Evolutionary conservation across 2,329 filamentous ascomycete genomes (phyloP).

Genomic region (Phoma sp.): DNA sequence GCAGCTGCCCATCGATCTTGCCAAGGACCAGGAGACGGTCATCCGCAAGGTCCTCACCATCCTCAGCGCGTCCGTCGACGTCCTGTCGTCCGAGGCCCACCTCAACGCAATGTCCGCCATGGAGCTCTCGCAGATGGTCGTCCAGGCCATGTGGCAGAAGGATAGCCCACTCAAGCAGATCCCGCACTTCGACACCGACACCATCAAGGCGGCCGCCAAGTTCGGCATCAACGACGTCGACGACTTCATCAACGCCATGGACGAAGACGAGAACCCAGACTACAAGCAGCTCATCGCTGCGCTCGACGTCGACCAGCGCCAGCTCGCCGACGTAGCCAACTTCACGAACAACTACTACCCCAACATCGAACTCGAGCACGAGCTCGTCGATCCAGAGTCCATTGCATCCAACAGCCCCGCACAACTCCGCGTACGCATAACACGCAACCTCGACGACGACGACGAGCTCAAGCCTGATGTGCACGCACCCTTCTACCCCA

Average conservation of each 20-base stretch:
- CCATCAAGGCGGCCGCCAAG: slow-evolving; percentile 81
- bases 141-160: slow-evolving; percentile 98
- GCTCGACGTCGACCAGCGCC: slow-evolving; percentile 78
- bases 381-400: slow-evolving; percentile 79
- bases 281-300: slow-evolving; percentile 79
- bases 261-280: slow-evolving; percentile 86
- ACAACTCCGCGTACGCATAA: slow-evolving; percentile 82
- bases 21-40: slow-evolving; percentile 92
- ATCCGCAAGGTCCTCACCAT: slow-evolving; percentile 84
- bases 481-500: slow-evolving; percentile 93
- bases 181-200: slow-evolving; percentile 86
- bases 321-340: slow-evolving; percentile 85
- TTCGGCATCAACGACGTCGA: slow-evolving; percentile 90
- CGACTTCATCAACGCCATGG: slow-evolving; percentile 99
- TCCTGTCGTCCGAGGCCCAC: slow-evolving; percentile 92
- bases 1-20: slow-evolving; percentile 93
- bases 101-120: slow-evolving; percentile 98
- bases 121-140: slow-evolving; percentile 99
- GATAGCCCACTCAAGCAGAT: slow-evolving; percentile 98
- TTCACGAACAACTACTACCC: slow-evolving; percentile 98
- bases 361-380: slow-evolving; percentile 88
- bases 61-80: slow-evolving; percentile 90
- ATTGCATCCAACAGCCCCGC: slow-evolving; percentile 82
- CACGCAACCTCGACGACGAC: slow-evolving; percentile 78
- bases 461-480: slow-evolving; percentile 80